Evolutionary conservation across 2,329 filamentous ascomycete species (phyloP), one percentile per base, ranked within the genome.

Genomic region (Fusarium sp.): DNA sequence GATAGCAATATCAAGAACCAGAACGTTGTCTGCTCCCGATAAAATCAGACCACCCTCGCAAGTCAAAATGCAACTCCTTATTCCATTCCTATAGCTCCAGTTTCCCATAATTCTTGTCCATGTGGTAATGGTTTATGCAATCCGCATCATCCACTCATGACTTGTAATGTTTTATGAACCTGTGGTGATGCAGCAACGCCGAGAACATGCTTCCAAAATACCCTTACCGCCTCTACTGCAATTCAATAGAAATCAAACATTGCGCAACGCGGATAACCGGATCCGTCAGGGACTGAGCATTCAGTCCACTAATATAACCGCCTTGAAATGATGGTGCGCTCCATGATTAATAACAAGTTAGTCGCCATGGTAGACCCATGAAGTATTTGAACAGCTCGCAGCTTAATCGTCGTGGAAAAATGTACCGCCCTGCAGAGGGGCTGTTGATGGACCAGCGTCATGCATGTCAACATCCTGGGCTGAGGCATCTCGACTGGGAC

Each of bases 401-500:
- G 30, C 20, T 77, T 74, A 82, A 57, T 85, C 80, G 63, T 87
- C 84, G 59, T 83, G 82, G 75, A 88, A 87, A 72, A 88, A 88
- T 1, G 82, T 84, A 46, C 81, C 81, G 50, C 81, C 81, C 59
- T 83, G 83, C 20, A 86, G 78, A 16, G 87, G 85, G 11, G 87
- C 87, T 4, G 86, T 87, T 11, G 86, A 86, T 9, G 87, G 85
- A 8, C 84, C 85, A 24, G 84, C 86, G 66, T 89, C 88, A 42
- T 82, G 77, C 87, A 89, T 89, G 24, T 86, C 84, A 30, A 89
- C 80, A 59, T 89, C 87, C 55, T 84, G 82, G 30, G 75, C 79
- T 8, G 79, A 66, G 20, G 79, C 73, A 11, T 82, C 81, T 53
- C 77, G 77, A 24, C 75, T 76, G 15, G 80, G 66, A 38, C 76